Conservation (phyloP, 192 early-diverging fungal genomes). For the Coemansia sp. region DNA sequence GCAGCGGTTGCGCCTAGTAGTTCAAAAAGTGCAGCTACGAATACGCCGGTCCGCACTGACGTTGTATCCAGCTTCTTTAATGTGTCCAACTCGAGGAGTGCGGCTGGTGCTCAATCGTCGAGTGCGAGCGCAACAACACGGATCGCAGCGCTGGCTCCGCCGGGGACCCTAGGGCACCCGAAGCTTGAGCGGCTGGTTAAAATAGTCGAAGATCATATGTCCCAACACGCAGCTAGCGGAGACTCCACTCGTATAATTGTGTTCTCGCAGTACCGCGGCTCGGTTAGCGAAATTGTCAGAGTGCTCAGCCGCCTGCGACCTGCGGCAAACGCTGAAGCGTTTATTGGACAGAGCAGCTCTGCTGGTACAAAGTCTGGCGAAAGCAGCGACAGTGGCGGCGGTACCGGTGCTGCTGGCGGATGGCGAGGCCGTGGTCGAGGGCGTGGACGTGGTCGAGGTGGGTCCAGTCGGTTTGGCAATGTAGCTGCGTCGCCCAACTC, state of each 20-base stretch:
- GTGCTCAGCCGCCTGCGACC: slow-evolving; percentile 66
- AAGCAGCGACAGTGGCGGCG: slow-evolving; percentile 3
- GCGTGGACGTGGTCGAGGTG: slow-evolving; percentile 8
- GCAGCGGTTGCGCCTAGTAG: neutral
- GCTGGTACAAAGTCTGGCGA: slow-evolving; percentile 3
- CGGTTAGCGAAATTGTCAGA: slow-evolving; percentile 79
- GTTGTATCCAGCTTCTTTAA: slow-evolving; percentile 50
- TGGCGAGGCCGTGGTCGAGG: slow-evolving; percentile 12
- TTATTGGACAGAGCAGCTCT: slow-evolving; percentile 75
- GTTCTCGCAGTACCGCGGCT: slow-evolving; percentile 81
- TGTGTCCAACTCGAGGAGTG: slow-evolving; percentile 14
- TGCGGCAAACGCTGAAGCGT: slow-evolving; percentile 64
- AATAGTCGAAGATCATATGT: slow-evolving; percentile 70
- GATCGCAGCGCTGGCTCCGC: slow-evolving; percentile 16
- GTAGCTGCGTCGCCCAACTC: neutral
- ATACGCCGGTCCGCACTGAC: slow-evolving; percentile 23
- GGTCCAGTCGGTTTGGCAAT: neutral
- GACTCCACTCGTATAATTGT: slow-evolving; percentile 71
- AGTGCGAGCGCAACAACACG: slow-evolving; percentile 3
- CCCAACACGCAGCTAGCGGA: slow-evolving; percentile 28
- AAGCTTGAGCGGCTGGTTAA: slow-evolving; percentile 71
- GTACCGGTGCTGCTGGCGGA: neutral
- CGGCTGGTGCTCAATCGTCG: neutral
- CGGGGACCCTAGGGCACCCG: slow-evolving; percentile 68
- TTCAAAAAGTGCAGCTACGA: neutral